phyloP scores from a whole-genome alignment of 768 basidiomycete genomes.

The Mycena floridula region DNA sequence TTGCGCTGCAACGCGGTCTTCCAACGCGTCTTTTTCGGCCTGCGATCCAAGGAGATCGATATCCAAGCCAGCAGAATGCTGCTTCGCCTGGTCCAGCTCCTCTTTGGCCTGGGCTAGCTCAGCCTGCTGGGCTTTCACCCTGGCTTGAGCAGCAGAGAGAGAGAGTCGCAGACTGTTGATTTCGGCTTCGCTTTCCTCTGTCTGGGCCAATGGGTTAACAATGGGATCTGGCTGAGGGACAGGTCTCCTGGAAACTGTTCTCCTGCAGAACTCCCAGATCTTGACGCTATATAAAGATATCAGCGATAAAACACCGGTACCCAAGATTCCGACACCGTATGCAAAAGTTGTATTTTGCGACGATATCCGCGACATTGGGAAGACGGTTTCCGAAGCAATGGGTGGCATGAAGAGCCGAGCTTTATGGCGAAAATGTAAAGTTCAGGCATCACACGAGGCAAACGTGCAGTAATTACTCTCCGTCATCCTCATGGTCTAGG shows the following conservation, averaged over 20 bases:
- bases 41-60: constrained; percentile 8
- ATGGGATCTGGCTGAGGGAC: no score
- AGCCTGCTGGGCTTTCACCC: neutral
- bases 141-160: constrained; percentile 3
- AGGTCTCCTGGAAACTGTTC: neutral
- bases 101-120: constrained; percentile 2
- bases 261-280: neutral
- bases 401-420: no score
- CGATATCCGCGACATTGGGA: neutral
- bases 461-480: no score
- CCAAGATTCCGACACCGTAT: neutral
- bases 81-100: constrained; percentile 11
- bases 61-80: constrained; percentile 1
- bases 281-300: neutral
- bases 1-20: constrained; percentile 14
- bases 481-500: no score
- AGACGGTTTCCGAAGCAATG: no score
- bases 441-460: no score
- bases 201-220: neutral
- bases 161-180: constrained; percentile 3
- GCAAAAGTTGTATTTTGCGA: neutral
- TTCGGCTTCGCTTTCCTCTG: neutral
- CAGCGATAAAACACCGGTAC: neutral
- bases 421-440: no score
- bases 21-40: constrained; percentile 11